These are phyloP conservation scores for Rhizophora apiculata DNA, from an alignment of 345 rosid genomes.

Conservation along the genomic window DNA sequence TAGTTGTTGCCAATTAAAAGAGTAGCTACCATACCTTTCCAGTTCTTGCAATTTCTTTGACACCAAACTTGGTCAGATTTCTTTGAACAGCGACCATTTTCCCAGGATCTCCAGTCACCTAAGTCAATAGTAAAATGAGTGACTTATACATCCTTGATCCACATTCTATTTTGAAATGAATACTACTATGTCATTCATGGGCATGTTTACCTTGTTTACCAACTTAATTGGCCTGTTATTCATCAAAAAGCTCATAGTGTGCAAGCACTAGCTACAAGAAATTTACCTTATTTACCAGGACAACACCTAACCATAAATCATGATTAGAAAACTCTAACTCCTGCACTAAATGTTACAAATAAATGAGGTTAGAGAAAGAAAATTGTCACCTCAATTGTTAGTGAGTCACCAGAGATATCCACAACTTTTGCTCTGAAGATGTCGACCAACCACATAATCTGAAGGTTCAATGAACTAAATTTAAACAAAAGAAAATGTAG, in stretches of 20 bases:
- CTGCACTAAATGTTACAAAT: neutral
- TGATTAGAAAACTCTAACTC: neutral
- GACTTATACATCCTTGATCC: neutral
- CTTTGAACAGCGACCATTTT: constrained; percentile 87
- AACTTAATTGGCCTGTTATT: too few species aligned
- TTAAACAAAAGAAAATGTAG: constrained; percentile 11
- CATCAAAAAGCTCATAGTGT: too few species aligned
- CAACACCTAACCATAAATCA: neutral
- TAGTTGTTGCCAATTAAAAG: constrained; percentile 3
- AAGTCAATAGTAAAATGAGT: neutral
- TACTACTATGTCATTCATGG: neutral
- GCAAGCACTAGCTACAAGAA: neutral
- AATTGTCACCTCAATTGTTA: constrained; percentile 72
- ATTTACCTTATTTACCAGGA: neutral
- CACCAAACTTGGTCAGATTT: constrained; percentile 83
- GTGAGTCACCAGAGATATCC: constrained; percentile 65
- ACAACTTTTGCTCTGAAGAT: constrained; percentile 85
- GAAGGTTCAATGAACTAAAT: constrained; percentile 27
- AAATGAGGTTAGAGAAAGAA: neutral
- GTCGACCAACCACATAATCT: constrained; percentile 92
- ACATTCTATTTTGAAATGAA: neutral
- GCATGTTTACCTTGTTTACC: neutral
- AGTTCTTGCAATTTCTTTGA: constrained; percentile 84
- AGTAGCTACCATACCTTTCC: constrained; percentile 47
- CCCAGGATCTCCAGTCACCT: constrained; percentile 99